Base-by-base conservation (phyloP, 208 protist genomes). In the Leptomonas seymouri region DNA sequence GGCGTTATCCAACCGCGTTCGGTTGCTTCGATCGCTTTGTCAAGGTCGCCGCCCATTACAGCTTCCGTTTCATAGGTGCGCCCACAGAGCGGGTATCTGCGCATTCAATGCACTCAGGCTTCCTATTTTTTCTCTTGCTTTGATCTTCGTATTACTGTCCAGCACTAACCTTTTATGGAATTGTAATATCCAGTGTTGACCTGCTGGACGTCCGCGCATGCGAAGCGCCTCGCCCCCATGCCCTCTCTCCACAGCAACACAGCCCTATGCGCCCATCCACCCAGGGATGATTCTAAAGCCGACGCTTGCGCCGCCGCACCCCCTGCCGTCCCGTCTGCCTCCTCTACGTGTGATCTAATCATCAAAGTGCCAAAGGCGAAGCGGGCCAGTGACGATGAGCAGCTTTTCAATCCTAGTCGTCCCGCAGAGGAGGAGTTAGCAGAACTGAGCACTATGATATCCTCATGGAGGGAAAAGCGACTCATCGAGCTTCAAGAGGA, bases 391-490 rank as follows among this genome's bases (percentile, higher is more conserved):
- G 3, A 16, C 18, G 3, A 48, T 16, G 34, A 12, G 9, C 34
- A 39, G 34, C 34, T 9, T 39, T 39, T 39, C 27, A 41, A 36
- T 5, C n/a, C 30, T 3, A 15, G 1, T 11, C 31, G 41, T 0
- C 58, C 71, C 2, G 39, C 71, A n/a, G 58, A 58, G 42, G 36
- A 77, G 57, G 71, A 77, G 48, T 58, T 77, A 15, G 64, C 58
- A 2, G 36, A 41, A 11, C 58, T 77, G n/a, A 34, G 36, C 27
- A 41, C 58, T 18, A 23, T 49, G 11, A 68, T 84, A 15, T 31
- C 70, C 3, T 23, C 63, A 0, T 87, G 78, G 78, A 76, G 73
- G 39, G 58, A 57, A 12, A 61, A 81, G 25, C 86, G 82, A 7
- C 56, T 84, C 2, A 53, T 75, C 30, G 73, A 82, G 36, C 27